Percentiles rank a stretch among this genome's conserved stretches.
Conservation (phyloP, 108 stramenopile genomes). For the Cyclostephanos tholiformis region DNA sequence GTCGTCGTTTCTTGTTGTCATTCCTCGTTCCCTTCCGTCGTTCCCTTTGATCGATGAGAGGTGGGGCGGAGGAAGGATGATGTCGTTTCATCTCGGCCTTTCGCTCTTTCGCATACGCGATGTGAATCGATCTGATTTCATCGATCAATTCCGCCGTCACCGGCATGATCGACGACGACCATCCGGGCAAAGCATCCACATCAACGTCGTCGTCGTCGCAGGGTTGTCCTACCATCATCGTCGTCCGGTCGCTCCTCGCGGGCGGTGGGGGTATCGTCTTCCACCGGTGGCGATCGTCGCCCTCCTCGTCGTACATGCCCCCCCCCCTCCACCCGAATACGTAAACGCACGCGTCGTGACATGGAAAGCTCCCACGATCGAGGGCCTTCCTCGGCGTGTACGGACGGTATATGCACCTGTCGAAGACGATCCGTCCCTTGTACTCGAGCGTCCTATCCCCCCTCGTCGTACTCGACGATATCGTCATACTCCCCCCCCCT, state of each 20-base stretch:
- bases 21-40: neutral
- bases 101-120: conserved; percentile 8
- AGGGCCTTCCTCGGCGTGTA: conserved; percentile 88
- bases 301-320: neutral
- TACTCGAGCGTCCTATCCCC: conserved; percentile 29
- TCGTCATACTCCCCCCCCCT: conserved; percentile 11
- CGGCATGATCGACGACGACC: conserved; percentile 10
- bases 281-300: neutral
- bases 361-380: conserved; percentile 85
- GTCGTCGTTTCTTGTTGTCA: neutral
- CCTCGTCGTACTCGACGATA: neutral
- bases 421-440: conserved; percentile 79
- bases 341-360: conserved; percentile 88
- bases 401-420: conserved; percentile 67
- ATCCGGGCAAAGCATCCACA: too few species aligned
- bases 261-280: neutral
- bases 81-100: neutral
- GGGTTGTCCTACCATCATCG: neutral
- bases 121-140: conserved; percentile 10
- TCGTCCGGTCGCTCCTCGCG: neutral
- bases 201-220: neutral
- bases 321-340: conserved; percentile 60
- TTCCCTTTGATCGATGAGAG: too few species aligned
- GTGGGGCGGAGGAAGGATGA: too few species aligned
- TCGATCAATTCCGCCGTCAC: conserved; percentile 22